Base-by-base conservation (phyloP, 805 yeast species). In the Osmozyma mogii region DNA sequence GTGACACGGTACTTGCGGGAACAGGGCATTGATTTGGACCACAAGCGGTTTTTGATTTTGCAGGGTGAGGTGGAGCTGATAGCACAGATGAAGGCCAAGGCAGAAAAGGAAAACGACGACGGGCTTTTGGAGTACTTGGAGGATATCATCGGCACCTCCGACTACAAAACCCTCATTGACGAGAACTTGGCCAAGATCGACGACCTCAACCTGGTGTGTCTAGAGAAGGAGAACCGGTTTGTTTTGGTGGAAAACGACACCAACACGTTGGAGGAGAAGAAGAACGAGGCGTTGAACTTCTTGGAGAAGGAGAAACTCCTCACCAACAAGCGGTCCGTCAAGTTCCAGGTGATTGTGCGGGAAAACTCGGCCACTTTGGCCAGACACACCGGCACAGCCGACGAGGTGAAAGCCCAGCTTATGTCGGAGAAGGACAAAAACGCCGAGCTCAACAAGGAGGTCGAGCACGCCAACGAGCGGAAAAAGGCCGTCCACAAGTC, bases 31-130 rank as follows among this genome's bases (percentile, higher is more conserved):
- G 98, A 92, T 54, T 65, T 92, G 38, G 94, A 88, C 43, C 98
- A 92, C 55, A 92, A 92, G 50, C 68, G 99, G 44, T 92, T 92
- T 46, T 67, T 92, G 44, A 94, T 92, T 49, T 62, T 92, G 25
- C 99, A 92, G 58, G 99, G 99, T 52, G 99, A 92, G 52, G 98
- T 92, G 24, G 99, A 92, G 59, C 80, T 88, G 41, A 92, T 92
- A 48, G 96, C 98, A 0, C 96, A 92, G 52, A 94, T 92, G 99
- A 89, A 89, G 50, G 83, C 99, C 8, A 92, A 89, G 49, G 97
- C 96, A 0, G 96, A 92, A 47, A 73, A 67, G 29, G 95, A 84
- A 30, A 75, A 75, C 40, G 97, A 89, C 45, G 97, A 92, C 50
- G 99, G 99, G 0, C 62, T 92, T 16, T 58, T 92, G 22, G 99